Base-by-base conservation (phyloP, 2,329 filamentous ascomycete genomes). In the Cladosporium oxysporum region DNA sequence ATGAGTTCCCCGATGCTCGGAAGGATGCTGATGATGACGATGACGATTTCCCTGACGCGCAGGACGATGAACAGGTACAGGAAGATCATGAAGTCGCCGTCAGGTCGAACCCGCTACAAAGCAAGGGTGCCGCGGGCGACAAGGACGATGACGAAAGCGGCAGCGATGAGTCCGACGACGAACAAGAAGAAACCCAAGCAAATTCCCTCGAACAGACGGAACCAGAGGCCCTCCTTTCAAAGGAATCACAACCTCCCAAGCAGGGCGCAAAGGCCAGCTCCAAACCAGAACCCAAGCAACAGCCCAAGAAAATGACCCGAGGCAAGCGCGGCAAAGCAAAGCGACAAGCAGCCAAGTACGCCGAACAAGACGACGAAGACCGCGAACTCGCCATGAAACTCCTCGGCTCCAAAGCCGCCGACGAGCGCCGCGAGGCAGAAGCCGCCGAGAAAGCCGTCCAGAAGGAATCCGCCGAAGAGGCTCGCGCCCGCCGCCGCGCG, bases 351-450 rank as follows among this genome's bases (percentile, higher is more conserved):
- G 83, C 87, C 66, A 97, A 97, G 77, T 99, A 99, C 80, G 94
- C 91, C 55, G 83, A 96, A 72, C 95, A 98, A 82, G 94, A 98
- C 72, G 93, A 97, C 64, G 94, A 97, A 78, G 95, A 99, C 74
- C 91, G 93, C 14, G 87, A 86, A 7, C 86, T 93, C 0, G 92
- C 93, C 35, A 90, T 97, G 78, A 85, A 88, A 28, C 84, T 98
- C n/a, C 88, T 97, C n/a, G 95, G 95, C 47, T 89, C 91, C 1
- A 82, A 85, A 66, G 84, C 85, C 0, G 89, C 89, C 1, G 85
- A 86, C 44, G 85, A 91, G 71, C 88, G 88, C 68, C 87, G 86
- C 16, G 87, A 90, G 71, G 90, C 88, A 2, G 90, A 91, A 50
- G 78, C 79, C 55, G 80, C 79, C 5, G 75, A 75, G 71, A 86